These are phyloP conservation scores for Fusarium clavum DNA, from an alignment of 2,329 filamentous ascomycete species.

Conservation along the genomic window DNA sequence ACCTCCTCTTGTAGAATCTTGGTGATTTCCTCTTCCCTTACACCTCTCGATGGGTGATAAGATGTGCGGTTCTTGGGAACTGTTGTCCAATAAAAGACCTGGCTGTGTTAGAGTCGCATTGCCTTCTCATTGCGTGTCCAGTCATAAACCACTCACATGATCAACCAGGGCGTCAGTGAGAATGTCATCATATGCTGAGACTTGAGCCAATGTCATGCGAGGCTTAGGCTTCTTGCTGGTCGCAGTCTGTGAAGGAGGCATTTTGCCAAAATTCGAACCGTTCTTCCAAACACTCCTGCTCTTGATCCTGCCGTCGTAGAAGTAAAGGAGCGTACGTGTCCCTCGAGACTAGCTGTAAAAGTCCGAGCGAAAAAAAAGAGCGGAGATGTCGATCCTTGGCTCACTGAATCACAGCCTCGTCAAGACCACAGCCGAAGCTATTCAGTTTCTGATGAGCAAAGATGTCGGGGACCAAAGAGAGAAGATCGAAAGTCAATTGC, in stretches of 20 bases:
- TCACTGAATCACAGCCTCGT: not conserved
- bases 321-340: slow-evolving; percentile 42
- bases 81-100: slow-evolving; percentile 94
- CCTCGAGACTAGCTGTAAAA: slow-evolving; percentile 27
- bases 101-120: slow-evolving; percentile 38
- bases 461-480: slow-evolving; percentile 8
- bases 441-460: not conserved
- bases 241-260: slow-evolving; percentile 54
- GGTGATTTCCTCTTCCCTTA: slow-evolving; percentile 73
- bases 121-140: not conserved
- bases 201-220: slow-evolving; percentile 84
- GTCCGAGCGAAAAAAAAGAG: slow-evolving; percentile 30
- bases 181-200: slow-evolving; percentile 95
- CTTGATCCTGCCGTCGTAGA: slow-evolving; percentile 7
- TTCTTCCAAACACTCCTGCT: not conserved
- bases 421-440: not conserved
- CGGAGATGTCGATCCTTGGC: slow-evolving; percentile 23
- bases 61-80: slow-evolving; percentile 94
- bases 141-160: slow-evolving; percentile 72
- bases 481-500: slow-evolving; percentile 26
- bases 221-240: slow-evolving; percentile 74
- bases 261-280: slow-evolving; percentile 23
- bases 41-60: slow-evolving; percentile 84
- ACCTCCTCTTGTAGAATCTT: slow-evolving; percentile 73
- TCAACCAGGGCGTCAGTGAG: slow-evolving; percentile 95